Percentiles rank a stretch among this genome's conserved stretches.
phyloP scores from a whole-genome alignment of 306 rosid genomes.

The Acacia crassicarpa region DNA sequence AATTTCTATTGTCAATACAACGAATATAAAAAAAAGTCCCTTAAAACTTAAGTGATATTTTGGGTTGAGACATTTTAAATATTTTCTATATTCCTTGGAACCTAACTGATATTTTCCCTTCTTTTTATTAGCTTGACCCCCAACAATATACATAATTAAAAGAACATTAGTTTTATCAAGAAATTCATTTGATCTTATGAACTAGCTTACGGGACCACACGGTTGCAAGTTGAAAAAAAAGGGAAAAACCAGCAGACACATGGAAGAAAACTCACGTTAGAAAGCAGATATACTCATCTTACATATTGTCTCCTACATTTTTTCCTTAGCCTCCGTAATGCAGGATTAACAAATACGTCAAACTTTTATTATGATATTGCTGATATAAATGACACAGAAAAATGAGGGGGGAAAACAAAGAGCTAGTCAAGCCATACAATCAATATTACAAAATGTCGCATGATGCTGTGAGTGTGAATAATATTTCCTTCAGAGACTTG shows the following conservation, averaged over 20 bases:
- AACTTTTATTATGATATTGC: constrained; percentile 28
- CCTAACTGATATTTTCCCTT: too few species aligned
- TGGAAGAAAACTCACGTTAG: not conserved
- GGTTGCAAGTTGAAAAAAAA: too few species aligned
- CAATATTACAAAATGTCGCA: constrained; percentile 40
- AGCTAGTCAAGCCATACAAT: constrained; percentile 37
- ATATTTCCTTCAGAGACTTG: constrained; percentile 27
- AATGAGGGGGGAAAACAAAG: not conserved
- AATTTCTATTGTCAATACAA: too few species aligned
- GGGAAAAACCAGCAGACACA: not conserved
- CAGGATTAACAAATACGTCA: constrained; percentile 7
- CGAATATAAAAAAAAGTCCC: too few species aligned
- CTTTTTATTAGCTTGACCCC: too few species aligned
- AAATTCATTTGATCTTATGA: too few species aligned
- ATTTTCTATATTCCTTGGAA: too few species aligned
- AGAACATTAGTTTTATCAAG: too few species aligned
- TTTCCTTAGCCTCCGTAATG: constrained; percentile 14
- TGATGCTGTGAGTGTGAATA: constrained; percentile 5
- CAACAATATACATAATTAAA: too few species aligned
- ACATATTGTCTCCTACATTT: constrained; percentile 38
- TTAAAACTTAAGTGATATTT: too few species aligned
- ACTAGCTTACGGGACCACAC: too few species aligned
- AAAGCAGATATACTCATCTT: constrained; percentile 19
- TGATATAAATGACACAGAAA: constrained; percentile 22
- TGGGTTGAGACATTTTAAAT: too few species aligned